Evolutionary conservation across 805 yeast species (phyloP), one percentile per base, ranked within the genome.

Genomic region (Ogataea glucozyma): DNA sequence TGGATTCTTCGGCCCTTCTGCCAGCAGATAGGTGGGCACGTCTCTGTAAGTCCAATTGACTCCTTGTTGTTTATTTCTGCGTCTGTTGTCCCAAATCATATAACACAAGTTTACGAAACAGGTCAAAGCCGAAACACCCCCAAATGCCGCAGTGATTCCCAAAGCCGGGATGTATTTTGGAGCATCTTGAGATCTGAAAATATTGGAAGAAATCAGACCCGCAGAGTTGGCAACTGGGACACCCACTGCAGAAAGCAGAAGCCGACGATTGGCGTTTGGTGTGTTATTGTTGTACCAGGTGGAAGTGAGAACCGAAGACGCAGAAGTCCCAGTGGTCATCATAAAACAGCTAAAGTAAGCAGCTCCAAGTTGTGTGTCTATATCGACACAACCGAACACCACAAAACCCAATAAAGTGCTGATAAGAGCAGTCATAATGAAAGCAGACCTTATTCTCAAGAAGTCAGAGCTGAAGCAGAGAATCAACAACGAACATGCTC

Each of bases 171-270:
- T 62, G 50, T 75, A 78, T 29, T 68, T 71, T 12, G 83, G 83
- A 12, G 79, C 72, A 55, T 76, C 81, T 43, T 69, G 67, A 9
- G 73, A 53, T 43, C 75, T 62, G 58, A 77, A 78, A 31, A 77
- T 71, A 48, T 70, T 76, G 19, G 78, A 68, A 4, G 82, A 69
- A 36, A 78, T 72, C 44, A 78, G 70, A 43, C 82, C 82, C 32
- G 80, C 81, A 30, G 76, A 71, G 50, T 78, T 78, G 16, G 80
- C 81, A 43, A 76, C 65, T 3, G 81, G 80, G 49, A 77, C 72
- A 33, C 76, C 78, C 14, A 73, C 68, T 4, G 78, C 73, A 5
- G 75, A 65, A 31, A 73, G 58, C 16, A 72, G 73, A 9, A 70
- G 76, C 43, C 78, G 66, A 32, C 75, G 59, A 39, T 66, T 68